Percentiles rank a stretch among this genome's conserved stretches.
phyloP scores from a whole-genome alignment of 2,329 filamentous ascomycete genomes.

The Periconia macrospinosa region DNA sequence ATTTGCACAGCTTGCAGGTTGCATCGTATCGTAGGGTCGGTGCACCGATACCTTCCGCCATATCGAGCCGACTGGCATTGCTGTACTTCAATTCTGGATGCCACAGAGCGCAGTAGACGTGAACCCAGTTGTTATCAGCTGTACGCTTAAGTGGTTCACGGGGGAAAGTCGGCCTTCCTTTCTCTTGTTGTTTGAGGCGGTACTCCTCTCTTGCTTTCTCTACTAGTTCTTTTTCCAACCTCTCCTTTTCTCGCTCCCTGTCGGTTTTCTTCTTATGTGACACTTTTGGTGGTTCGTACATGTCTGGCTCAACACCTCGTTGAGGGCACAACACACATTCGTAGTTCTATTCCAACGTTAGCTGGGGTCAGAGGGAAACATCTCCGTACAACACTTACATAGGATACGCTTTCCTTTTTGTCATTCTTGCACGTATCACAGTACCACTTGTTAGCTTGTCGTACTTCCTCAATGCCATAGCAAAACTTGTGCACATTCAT shows the following conservation, averaged over 20 bases:
- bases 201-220: conserved; percentile 80
- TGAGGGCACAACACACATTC: conserved; percentile 91
- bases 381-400: conserved; percentile 57
- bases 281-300: conserved; percentile 79
- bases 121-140: conserved; percentile 96
- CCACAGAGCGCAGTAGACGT: conserved; percentile 91
- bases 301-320: conserved; percentile 76
- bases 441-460: conserved; percentile 76
- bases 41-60: conserved; percentile 77
- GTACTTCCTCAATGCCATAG: conserved; percentile 78
- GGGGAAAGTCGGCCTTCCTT: conserved; percentile 79
- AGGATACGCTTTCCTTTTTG: conserved; percentile 88
- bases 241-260: conserved; percentile 86
- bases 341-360: conserved; percentile 64
- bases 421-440: conserved; percentile 98
- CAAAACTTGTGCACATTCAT: conserved; percentile 89
- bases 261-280: conserved; percentile 89
- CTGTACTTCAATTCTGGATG: conserved; percentile 92
- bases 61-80: conserved; percentile 76
- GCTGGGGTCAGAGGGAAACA: not conserved
- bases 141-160: conserved; percentile 92
- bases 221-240: conserved; percentile 80
- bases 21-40: conserved; percentile 81
- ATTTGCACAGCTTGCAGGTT: conserved; percentile 81
- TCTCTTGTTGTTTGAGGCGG: conserved; percentile 77